Base-by-base conservation (phyloP, 768 basidiomycete species). In the Boletus reticuloceps region DNA sequence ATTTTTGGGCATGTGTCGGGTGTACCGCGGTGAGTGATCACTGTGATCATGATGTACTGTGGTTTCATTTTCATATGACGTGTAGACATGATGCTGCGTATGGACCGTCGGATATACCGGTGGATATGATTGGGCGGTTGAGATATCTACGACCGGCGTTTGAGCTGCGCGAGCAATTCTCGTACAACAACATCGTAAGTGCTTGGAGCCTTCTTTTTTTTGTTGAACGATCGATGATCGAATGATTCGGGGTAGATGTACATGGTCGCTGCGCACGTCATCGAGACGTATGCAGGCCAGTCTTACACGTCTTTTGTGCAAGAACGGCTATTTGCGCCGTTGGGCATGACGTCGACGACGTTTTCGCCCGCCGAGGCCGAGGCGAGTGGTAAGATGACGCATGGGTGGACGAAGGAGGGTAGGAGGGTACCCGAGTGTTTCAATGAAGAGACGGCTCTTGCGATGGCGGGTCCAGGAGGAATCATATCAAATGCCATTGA, bases 401-500 rank as follows among this genome's bases (percentile, higher is more conserved):
- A 36, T 6, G 34, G 34, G 1, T 36, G 34, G 34, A 36, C 34
- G 14, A 36, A 6, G 34, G 14, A 36, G 5, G 34, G 34, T 1
- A 11, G 34, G 12, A 36, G 34, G 34, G 5, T 36, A 12, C 34
- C 34, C 34, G 64, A 62, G 31, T 70, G 64, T 58, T 66, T 74
- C 17, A 56, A 55, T 2, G 72, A 74, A 46, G 58, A 69, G 0
- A 53, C 38, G 7, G 61, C 53, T 5, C 59, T 65, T 0, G 27
- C 69, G 16, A 58, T 62, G 14, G 72, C 76, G 4, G 79, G 78
- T 6, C 55, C 78, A 0, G 78, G 75, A 3, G 79, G 78, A 1
- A 39, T 81, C n/a, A 76, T 79, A 29, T 77, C 78, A 31, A 77
- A 57, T 29, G 70, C 68, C 0, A 54, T 70, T 13, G 79, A 81